Conservation (phyloP, 1,139 yeast genomes). For the Suhomyces atakaporum region DNA sequence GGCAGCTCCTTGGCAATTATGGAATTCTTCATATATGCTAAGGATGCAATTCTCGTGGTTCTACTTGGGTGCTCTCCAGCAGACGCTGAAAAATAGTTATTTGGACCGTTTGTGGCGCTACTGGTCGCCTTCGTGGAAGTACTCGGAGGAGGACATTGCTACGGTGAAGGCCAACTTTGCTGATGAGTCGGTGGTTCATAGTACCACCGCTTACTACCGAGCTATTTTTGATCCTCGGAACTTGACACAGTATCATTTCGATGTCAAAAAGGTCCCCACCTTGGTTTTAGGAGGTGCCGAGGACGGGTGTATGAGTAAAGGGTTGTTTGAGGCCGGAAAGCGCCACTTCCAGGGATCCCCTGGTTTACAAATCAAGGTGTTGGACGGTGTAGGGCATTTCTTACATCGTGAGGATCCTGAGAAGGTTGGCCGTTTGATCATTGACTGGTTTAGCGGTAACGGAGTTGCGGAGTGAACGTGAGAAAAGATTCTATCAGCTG, state of each 20-base stretch:
- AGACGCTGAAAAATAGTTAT: conserved; percentile 26
- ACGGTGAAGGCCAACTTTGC: conserved; percentile 31
- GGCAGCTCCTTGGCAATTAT: conserved; percentile 39
- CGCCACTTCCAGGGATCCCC: conserved; percentile 22
- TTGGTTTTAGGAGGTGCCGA: conserved; percentile 38
- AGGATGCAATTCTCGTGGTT: conserved; percentile 38
- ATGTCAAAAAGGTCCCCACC: conserved; percentile 42
- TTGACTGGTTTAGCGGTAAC: conserved; percentile 37
- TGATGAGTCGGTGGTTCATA: conserved; percentile 34
- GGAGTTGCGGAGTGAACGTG: too few relatives aligned
- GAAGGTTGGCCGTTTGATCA: conserved; percentile 28
- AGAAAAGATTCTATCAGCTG: too few relatives aligned
- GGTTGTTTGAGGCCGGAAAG: conserved; percentile 30
- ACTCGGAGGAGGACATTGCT: conserved; percentile 28
- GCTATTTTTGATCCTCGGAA: conserved; percentile 31
- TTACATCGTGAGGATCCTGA: conserved; percentile 44
- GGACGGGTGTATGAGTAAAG: conserved; percentile 44
- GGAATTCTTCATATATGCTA: conserved; percentile 40
- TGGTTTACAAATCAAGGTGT: conserved; percentile 33
- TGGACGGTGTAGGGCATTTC: conserved; percentile 42
- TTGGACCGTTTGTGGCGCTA: conserved; percentile 38
- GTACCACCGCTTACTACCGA: conserved; percentile 47
- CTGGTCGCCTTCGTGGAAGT: conserved; percentile 48
- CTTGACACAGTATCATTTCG: conserved; percentile 26
- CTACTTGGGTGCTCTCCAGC: conserved; percentile 26